Evolutionary conservation across 176 grass and related monocot genomes (phyloP).

Genomic region (Musa troglodytarum): DNA sequence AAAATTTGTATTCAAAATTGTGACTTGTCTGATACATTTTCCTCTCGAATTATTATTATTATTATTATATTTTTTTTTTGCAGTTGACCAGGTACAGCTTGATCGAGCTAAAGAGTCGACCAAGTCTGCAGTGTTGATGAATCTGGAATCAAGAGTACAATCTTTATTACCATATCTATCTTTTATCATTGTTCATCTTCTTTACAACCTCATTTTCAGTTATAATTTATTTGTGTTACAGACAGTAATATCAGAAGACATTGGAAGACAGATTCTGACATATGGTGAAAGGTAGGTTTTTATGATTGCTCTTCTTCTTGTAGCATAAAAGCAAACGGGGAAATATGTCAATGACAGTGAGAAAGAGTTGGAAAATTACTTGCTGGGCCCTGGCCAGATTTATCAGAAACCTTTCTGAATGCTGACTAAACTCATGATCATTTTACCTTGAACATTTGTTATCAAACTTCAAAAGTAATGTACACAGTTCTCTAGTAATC

Average conservation of each 20-base stretch:
- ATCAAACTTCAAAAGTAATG: no score
- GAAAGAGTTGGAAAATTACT: no score
- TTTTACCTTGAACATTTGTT: no score
- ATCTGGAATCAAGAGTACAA: conserved; percentile 65
- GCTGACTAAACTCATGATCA: no score
- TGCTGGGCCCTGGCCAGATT: no score
- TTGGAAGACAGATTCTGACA: conserved; percentile 70
- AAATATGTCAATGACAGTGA: no score
- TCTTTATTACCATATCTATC: conserved; percentile 13
- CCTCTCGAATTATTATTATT: no score
- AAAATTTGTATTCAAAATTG: conserved; percentile 6
- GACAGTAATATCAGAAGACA: conserved; percentile 64
- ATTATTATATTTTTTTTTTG: conserved; percentile 13
- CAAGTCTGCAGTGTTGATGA: conserved; percentile 63
- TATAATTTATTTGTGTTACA: conserved; percentile 17
- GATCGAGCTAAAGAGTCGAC: conserved; percentile 78
- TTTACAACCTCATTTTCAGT: neutral
- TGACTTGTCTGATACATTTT: conserved; percentile 13
- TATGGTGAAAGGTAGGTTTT: conserved; percentile 72
- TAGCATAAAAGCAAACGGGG: no score
- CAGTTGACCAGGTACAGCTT: conserved; percentile 72
- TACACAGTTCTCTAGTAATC: no score
- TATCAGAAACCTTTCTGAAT: no score
- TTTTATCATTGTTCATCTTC: conserved; percentile 19
- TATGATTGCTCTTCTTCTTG: neutral